These are phyloP conservation scores for Parmales sp. DNA, from an alignment of 108 stramenopile species.

Conservation along the genomic window DNA sequence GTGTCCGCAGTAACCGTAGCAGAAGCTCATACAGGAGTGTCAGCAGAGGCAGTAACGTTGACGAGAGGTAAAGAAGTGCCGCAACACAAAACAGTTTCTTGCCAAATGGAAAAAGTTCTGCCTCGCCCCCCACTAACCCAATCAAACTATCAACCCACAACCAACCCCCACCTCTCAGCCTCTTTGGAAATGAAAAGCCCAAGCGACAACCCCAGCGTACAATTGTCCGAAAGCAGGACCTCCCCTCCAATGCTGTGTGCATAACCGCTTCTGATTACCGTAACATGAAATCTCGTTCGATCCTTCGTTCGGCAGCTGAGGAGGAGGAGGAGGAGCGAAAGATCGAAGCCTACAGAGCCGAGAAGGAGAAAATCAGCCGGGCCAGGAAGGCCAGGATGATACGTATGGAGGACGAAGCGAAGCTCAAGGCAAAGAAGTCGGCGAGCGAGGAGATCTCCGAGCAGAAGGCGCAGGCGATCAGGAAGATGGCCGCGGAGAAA, in stretches of 20 bases:
- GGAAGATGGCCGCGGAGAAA: slow-evolving; percentile 53
- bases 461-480: slow-evolving; percentile 43
- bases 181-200: background rate
- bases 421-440: slow-evolving; percentile 36
- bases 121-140: background rate
- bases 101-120: background rate
- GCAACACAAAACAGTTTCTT: too few relatives aligned
- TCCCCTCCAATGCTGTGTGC: slow-evolving; percentile 27
- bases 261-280: background rate
- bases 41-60: too few relatives aligned
- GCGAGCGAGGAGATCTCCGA: slow-evolving; percentile 32
- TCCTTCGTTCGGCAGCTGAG: background rate
- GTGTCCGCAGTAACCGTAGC: too few relatives aligned
- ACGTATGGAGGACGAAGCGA: slow-evolving; percentile 43
- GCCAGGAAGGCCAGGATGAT: slow-evolving; percentile 57
- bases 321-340: background rate
- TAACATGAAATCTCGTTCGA: background rate
- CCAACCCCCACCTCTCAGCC: background rate
- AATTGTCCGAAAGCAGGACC: background rate
- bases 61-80: too few relatives aligned
- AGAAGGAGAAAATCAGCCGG: slow-evolving; percentile 15
- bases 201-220: too few relatives aligned
- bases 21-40: too few relatives aligned
- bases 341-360: slow-evolving; percentile 1
- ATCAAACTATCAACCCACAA: background rate